Conservation (phyloP, 345 rosid species). For the Punica granatum region DNA sequence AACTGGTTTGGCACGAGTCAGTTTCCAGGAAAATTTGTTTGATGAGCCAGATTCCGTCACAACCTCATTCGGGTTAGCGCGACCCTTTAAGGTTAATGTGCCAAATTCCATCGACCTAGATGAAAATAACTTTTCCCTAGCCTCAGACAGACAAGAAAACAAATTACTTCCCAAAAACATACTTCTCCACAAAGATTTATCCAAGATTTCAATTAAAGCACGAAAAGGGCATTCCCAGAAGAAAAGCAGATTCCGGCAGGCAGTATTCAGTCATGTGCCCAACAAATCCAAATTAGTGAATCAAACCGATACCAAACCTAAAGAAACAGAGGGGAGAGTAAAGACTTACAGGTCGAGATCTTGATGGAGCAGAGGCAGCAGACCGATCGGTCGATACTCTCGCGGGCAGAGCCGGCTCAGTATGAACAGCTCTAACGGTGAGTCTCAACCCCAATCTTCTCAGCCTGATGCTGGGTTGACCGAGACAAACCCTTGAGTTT, state of each 20-base stretch:
- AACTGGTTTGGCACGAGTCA: no score
- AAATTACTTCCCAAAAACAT: neutral
- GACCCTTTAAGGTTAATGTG: neutral
- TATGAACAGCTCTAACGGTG: slow-evolving; percentile 33
- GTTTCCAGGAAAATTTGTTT: neutral
- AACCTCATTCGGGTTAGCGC: neutral
- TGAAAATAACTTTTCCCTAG: neutral
- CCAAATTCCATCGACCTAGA: neutral
- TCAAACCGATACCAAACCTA: neutral
- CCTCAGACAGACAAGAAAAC: neutral
- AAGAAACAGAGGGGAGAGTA: neutral
- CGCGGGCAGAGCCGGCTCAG: slow-evolving; percentile 33
- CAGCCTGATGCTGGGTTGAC: slow-evolving; percentile 14
- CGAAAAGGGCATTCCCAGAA: neutral
- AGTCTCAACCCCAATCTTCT: slow-evolving; percentile 27
- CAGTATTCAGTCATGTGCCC: neutral
- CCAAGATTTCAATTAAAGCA: neutral
- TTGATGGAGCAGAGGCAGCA: slow-evolving; percentile 16
- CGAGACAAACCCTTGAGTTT: slow-evolving; percentile 28
- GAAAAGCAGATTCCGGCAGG: no score
- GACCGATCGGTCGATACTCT: neutral
- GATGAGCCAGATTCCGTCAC: no score
- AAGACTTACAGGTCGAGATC: slow-evolving; percentile 41
- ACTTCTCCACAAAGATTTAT: neutral
- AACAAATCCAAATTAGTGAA: neutral